These are phyloP conservation scores for Laguncularia racemosa DNA, from an alignment of 345 rosid species.

Conservation along the genomic window DNA sequence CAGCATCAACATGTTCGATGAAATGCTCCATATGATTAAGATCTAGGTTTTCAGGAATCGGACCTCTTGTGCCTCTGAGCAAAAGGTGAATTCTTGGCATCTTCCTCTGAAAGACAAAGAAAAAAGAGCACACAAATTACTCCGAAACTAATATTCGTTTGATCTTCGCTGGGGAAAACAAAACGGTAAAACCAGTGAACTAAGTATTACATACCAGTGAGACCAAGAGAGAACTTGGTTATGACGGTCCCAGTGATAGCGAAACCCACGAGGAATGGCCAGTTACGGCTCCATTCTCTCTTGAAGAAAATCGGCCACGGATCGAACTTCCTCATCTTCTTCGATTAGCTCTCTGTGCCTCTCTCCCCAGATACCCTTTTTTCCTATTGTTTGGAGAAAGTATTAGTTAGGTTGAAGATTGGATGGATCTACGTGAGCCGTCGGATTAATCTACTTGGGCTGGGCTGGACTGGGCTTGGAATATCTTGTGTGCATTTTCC, in stretches of 20 bases:
- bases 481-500: too few species aligned
- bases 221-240: slow-evolving; percentile 59
- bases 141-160: too few species aligned
- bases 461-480: too few species aligned
- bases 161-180: too few species aligned
- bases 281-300: slow-evolving; percentile 68
- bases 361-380: neutral
- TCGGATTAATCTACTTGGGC: too few species aligned
- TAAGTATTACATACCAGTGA: slow-evolving; percentile 37
- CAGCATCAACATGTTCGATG: too few species aligned
- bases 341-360: neutral
- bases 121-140: neutral
- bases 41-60: too few species aligned
- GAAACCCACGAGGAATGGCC: slow-evolving; percentile 85
- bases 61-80: slow-evolving; percentile 79
- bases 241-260: slow-evolving; percentile 55
- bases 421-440: too few species aligned
- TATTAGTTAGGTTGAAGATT: too few species aligned
- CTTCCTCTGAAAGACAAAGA: slow-evolving; percentile 52
- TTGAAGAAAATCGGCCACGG: slow-evolving; percentile 50
- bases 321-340: slow-evolving; percentile 18
- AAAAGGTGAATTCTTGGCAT: slow-evolving; percentile 73
- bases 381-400: too few species aligned
- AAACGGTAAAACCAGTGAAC: neutral
- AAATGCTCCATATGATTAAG: too few species aligned